phyloP scores from a whole-genome alignment of 306 rosid species.

The Albizia julibrissin region DNA sequence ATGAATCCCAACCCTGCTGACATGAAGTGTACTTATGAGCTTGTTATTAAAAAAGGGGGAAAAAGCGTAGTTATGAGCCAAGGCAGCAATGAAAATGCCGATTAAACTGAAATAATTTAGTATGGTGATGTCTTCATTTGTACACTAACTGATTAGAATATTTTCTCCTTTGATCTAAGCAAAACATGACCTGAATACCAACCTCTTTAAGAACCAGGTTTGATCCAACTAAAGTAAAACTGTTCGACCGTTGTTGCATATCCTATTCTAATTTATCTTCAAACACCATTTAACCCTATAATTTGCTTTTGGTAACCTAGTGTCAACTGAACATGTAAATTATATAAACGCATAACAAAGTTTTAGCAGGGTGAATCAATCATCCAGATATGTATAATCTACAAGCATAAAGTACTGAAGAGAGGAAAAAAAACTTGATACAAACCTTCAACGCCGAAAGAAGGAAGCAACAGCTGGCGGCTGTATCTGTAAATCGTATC shows the following conservation, averaged over 20 bases:
- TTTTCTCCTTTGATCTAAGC: not conserved
- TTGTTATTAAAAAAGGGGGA: not conserved
- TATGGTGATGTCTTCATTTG: not conserved
- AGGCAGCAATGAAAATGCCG: not conserved
- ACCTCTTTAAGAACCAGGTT: not conserved
- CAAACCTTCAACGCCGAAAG: conserved; percentile 86
- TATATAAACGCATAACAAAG: not conserved
- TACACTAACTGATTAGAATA: not conserved
- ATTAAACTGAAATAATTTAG: not conserved
- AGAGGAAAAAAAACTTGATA: not conserved
- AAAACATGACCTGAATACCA: not conserved
- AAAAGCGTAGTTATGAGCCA: not conserved
- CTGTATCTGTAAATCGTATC: conserved; percentile 88
- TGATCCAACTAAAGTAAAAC: not conserved
- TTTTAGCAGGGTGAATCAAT: not conserved
- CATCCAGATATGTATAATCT: not conserved
- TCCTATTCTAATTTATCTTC: not conserved
- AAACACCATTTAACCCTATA: not conserved
- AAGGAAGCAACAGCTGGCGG: conserved; percentile 92
- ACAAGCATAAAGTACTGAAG: not conserved
- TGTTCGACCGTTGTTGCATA: not conserved
- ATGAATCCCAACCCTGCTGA: not conserved
- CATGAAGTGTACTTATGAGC: not conserved
- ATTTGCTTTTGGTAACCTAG: too few species aligned
- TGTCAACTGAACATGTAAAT: not conserved